phyloP scores from a whole-genome alignment of 1,284 basidiomycete species.

The Trichosporon asahii region DNA sequence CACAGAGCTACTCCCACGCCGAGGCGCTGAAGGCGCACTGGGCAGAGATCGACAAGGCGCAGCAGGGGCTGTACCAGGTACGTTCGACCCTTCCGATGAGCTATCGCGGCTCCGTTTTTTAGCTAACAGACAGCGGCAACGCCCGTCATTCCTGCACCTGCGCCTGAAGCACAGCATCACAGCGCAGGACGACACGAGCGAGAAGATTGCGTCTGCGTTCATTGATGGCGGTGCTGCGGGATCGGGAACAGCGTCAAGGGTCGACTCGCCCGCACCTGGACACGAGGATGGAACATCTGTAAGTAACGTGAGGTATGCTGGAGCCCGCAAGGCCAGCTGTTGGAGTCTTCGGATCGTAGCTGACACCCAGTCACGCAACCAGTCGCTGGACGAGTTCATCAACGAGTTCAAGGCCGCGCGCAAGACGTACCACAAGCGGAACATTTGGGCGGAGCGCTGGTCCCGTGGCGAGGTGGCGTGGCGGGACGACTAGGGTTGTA shows the following conservation, averaged over 20 bases:
- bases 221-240: slow-evolving; percentile 59
- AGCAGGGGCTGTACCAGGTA: slow-evolving; percentile 81
- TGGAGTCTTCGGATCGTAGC: not conserved
- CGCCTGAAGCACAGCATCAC: slow-evolving; percentile 78
- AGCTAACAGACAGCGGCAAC: slow-evolving; percentile 62
- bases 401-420: slow-evolving; percentile 78
- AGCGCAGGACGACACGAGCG: slow-evolving; percentile 81
- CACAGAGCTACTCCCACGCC: slow-evolving; percentile 78
- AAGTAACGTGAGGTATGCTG: slow-evolving; percentile 4
- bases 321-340: not conserved
- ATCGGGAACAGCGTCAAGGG: slow-evolving; percentile 33
- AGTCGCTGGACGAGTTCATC: slow-evolving; percentile 73
- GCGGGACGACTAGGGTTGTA: slow-evolving; percentile 58
- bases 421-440: slow-evolving; percentile 82
- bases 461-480: slow-evolving; percentile 75
- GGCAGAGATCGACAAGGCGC: slow-evolving; percentile 79
- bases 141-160: slow-evolving; percentile 78
- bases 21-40: slow-evolving; percentile 72
- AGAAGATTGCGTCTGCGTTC: slow-evolving; percentile 73
- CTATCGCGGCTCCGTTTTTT: no score
- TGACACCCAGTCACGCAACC: slow-evolving; percentile 29
- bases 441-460: slow-evolving; percentile 84
- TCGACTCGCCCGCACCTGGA: slow-evolving; percentile 49
- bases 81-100: slow-evolving; percentile 24
- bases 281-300: slow-evolving; percentile 19